phyloP scores from a whole-genome alignment of 179 eudicot species.

The Actinidia polygama region DNA sequence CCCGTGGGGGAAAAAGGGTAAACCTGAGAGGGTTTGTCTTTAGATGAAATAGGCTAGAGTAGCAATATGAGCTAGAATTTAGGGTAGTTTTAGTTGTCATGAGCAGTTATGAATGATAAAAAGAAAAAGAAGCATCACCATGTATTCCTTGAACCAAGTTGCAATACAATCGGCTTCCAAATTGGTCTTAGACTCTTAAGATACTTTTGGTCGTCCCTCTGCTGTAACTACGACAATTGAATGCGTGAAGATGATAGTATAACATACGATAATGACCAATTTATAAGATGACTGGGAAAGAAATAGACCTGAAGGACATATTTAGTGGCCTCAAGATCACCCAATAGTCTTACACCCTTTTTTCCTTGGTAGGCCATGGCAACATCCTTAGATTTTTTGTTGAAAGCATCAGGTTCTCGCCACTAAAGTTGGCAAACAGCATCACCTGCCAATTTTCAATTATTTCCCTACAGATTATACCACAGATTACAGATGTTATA shows the following conservation, averaged over 20 bases:
- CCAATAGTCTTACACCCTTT: constrained; percentile 53
- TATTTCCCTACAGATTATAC: constrained; percentile 47
- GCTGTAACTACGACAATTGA: constrained; percentile 27
- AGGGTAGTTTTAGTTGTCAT: not conserved
- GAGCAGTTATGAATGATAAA: not conserved
- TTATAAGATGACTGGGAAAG: not conserved
- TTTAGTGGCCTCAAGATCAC: constrained; percentile 54
- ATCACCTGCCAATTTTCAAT: constrained; percentile 54
- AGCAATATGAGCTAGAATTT: not conserved
- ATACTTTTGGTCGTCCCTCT: constrained; percentile 53
- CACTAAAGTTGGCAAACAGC: constrained; percentile 52
- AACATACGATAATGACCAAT: not conserved
- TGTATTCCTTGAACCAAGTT: constrained; percentile 64
- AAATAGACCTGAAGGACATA: constrained; percentile 58
- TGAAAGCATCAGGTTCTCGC: constrained; percentile 43
- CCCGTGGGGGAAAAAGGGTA: not conserved
- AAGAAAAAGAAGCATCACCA: constrained; percentile 30
- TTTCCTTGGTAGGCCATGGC: constrained; percentile 60
- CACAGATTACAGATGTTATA: constrained; percentile 32
- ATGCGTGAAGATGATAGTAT: not conserved
- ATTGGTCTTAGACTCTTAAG: constrained; percentile 51
- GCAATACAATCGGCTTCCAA: constrained; percentile 55
- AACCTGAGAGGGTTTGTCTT: not conserved
- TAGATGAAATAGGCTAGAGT: not conserved
- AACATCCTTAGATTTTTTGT: constrained; percentile 47